Conservation (phyloP, 129 eudicot genomes). For the Artemisia argyi region DNA sequence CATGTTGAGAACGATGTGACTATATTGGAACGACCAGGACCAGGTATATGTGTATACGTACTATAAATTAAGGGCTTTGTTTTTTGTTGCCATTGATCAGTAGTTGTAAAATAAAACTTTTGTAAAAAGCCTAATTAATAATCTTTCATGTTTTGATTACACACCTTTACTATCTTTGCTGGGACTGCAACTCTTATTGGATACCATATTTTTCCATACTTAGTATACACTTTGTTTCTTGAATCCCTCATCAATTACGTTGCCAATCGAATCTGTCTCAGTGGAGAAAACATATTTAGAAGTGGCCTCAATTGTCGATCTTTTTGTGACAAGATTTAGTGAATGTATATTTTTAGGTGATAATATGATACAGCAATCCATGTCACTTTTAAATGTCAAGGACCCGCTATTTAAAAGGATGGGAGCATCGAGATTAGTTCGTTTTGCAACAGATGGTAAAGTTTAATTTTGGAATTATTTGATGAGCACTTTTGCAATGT, state of each 20-base stretch:
- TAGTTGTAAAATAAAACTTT: no score
- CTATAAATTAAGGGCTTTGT: no score
- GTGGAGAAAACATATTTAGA: neutral
- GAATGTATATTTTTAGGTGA: constrained; percentile 51
- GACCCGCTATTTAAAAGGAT: constrained; percentile 85
- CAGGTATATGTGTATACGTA: no score
- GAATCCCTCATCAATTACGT: constrained; percentile 10
- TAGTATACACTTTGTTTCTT: constrained; percentile 45
- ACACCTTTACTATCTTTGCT: no score
- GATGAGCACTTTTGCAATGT: no score
- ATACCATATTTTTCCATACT: constrained; percentile 76
- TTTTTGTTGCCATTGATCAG: no score
- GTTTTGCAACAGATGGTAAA: constrained; percentile 48
- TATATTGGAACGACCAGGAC: no score
- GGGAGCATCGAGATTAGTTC: constrained; percentile 93
- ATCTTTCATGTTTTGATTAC: no score
- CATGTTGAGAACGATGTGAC: no score
- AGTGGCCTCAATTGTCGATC: constrained; percentile 8
- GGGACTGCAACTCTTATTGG: constrained; percentile 72
- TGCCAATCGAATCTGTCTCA: neutral
- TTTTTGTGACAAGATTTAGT: neutral
- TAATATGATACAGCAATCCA: constrained; percentile 80
- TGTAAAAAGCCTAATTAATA: no score
- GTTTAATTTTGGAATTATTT: no score
- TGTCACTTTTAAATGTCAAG: constrained; percentile 79